These are phyloP conservation scores for Aureobasidium subglaciale DNA, from an alignment of 2,329 filamentous ascomycete genomes.

Conservation along the genomic window DNA sequence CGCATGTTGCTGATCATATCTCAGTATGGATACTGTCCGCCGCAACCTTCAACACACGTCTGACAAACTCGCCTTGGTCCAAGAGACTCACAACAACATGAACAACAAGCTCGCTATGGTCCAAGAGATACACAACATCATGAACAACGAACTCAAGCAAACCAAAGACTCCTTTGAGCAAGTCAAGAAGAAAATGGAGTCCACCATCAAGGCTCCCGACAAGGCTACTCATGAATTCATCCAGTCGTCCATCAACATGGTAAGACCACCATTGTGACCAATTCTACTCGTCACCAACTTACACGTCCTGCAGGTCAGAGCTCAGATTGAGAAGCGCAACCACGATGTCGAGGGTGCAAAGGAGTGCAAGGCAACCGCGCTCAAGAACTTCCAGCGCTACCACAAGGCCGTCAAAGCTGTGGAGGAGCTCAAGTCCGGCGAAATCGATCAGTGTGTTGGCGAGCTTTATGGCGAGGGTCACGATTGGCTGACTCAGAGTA, in stretches of 20 bases:
- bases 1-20: too few relatives aligned
- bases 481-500: background rate
- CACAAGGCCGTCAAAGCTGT: background rate
- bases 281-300: background rate
- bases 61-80: too few relatives aligned
- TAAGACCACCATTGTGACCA: accelerated
- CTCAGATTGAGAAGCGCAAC: background rate
- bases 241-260: background rate
- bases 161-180: background rate
- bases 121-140: background rate
- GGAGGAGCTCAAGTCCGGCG: background rate
- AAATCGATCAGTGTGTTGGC: background rate
- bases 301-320: background rate
- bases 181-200: background rate
- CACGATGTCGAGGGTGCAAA: background rate
- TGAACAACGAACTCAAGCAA: too few relatives aligned
- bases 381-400: background rate
- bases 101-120: too few relatives aligned
- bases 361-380: background rate
- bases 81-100: too few relatives aligned
- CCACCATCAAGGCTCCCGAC: background rate
- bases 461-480: background rate
- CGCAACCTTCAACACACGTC: too few relatives aligned
- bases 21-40: too few relatives aligned
- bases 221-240: background rate